These are phyloP conservation scores for Lodderomyces theae DNA, from an alignment of 1,139 yeast species.

Conservation along the genomic window DNA sequence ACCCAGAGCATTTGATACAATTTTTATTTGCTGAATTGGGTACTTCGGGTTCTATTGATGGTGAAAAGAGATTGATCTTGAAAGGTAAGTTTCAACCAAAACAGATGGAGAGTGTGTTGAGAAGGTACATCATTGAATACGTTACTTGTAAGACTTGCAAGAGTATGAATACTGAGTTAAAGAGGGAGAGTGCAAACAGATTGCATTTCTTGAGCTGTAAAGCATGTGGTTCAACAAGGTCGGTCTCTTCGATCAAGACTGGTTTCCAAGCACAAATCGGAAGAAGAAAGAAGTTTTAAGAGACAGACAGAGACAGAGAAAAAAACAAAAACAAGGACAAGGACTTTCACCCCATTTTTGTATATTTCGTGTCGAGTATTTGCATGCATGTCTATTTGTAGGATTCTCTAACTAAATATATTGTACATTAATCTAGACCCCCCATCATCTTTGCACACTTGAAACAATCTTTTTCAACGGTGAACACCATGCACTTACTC, in stretches of 20 bases:
- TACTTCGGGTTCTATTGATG: constrained; percentile 98
- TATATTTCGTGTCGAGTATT: background rate
- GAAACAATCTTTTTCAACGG: constrained; percentile 49
- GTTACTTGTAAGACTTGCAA: constrained; percentile 99
- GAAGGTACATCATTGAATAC: constrained; percentile 95
- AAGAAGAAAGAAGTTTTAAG: constrained; percentile 60
- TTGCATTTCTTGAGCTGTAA: constrained; percentile 96
- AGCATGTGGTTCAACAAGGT: constrained; percentile 96
- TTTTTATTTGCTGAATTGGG: constrained; percentile 98
- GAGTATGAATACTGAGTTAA: constrained; percentile 93
- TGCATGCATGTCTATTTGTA: background rate
- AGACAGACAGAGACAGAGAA: too few relatives aligned
- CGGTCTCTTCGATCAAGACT: constrained; percentile 95
- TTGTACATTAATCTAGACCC: constrained; percentile 2
- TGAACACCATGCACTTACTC: constrained; percentile 55
- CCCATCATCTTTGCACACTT: constrained; percentile 8
- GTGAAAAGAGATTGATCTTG: constrained; percentile 92
- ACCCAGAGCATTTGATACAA: constrained; percentile 95
- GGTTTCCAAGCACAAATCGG: constrained; percentile 99
- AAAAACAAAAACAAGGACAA: too few relatives aligned
- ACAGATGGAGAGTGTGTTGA: constrained; percentile 92
- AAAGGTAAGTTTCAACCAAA: constrained; percentile 98
- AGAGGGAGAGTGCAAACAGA: constrained; percentile 94
- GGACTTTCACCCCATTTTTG: too few relatives aligned
- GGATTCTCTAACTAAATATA: constrained; percentile 2